Evolutionary conservation across 73 alveolate genomes (phyloP).

Genomic region (Paramecium sexaurelia): DNA sequence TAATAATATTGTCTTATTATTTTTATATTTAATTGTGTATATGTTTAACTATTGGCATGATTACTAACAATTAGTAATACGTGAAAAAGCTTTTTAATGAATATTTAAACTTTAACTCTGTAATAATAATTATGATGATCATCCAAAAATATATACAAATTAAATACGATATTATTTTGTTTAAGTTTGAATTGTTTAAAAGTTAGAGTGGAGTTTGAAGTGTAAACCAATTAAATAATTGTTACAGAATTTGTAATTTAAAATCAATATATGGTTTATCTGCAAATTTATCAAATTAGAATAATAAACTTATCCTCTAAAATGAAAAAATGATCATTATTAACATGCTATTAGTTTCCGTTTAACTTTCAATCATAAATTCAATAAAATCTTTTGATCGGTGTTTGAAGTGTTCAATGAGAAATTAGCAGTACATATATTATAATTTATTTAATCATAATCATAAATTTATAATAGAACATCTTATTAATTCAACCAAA

Average conservation of each 20-base stretch:
- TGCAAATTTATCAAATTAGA: not conserved
- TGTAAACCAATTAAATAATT: not conserved
- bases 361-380: not conserved
- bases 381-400: not conserved
- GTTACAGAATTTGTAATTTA: not conserved
- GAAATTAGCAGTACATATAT: not conserved
- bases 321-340: not conserved
- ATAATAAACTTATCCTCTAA: not conserved
- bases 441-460: not conserved
- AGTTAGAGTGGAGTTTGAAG: not conserved
- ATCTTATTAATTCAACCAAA: not conserved
- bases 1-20: not conserved
- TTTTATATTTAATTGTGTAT: not conserved
- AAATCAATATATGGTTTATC: not conserved
- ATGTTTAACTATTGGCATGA: not conserved
- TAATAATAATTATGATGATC: not conserved
- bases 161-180: not conserved
- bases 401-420: not conserved
- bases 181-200: not conserved
- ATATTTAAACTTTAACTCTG: not conserved
- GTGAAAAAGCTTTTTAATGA: not conserved
- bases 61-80: not conserved
- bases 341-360: not conserved
- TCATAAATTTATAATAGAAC: slow-evolving; percentile 11
- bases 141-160: not conserved